Conservation (phyloP, 306 rosid genomes). For the Cucurbita ficifolia region DNA sequence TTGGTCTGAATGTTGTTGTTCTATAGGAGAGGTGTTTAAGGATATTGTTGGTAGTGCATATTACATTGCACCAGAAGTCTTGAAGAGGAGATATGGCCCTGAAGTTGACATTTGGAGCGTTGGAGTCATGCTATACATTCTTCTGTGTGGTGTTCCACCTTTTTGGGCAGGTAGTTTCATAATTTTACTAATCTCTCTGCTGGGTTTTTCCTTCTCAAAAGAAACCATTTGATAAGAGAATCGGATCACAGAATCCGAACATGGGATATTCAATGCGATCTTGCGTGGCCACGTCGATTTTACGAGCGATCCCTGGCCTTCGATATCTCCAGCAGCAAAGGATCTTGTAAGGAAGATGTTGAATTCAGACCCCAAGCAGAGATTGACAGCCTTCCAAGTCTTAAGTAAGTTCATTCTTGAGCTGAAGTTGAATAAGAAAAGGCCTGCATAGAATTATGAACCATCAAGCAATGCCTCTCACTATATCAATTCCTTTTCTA, state of each 20-base stretch:
- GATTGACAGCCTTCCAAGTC: constrained; percentile 77
- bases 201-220: background rate
- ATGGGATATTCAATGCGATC: constrained; percentile 86
- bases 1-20: background rate
- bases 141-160: constrained; percentile 84
- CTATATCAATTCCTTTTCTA: background rate
- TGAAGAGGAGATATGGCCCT: constrained; percentile 81
- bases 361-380: constrained; percentile 66
- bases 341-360: constrained; percentile 95
- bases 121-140: constrained; percentile 90
- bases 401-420: constrained; percentile 37
- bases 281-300: constrained; percentile 68
- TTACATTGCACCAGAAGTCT: constrained; percentile 94
- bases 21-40: constrained; percentile 64
- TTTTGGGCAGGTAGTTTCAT: constrained; percentile 69
- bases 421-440: background rate
- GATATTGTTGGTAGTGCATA: constrained; percentile 91
- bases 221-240: background rate
- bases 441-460: no score
- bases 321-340: constrained; percentile 68
- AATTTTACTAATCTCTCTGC: background rate
- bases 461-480: background rate
- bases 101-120: constrained; percentile 97
- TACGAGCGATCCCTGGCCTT: constrained; percentile 88
- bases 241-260: constrained; percentile 66